A percentile compares a stretch with the other conserved stretches of the same genome.
Conservation (phyloP, 495 filamentous ascomycete genomes). For the Lophiostoma macrostomum region DNA sequence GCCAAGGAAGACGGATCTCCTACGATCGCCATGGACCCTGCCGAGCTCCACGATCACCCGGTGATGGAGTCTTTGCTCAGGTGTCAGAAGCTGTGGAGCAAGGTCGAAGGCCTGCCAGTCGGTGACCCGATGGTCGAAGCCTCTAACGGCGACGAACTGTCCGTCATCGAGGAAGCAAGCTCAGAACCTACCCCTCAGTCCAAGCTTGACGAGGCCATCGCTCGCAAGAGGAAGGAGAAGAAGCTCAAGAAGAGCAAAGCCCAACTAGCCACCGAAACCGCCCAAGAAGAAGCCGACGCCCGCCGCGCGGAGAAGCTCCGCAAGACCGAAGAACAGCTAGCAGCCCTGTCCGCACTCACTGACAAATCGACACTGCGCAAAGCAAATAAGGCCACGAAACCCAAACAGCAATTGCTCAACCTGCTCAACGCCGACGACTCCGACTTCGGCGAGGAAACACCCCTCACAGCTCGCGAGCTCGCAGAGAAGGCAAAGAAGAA, state of each 20-base stretch:
- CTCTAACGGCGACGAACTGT: conserved; percentile 38
- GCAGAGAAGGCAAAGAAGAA: conserved; percentile 82
- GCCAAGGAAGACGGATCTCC: conserved; percentile 49
- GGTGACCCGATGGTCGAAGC: conserved; percentile 37
- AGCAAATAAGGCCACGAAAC: conserved; percentile 35
- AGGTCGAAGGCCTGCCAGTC: conserved; percentile 60
- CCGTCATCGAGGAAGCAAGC: conserved; percentile 42
- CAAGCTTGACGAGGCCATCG: background rate
- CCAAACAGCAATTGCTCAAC: conserved; percentile 34
- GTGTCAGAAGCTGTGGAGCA: conserved; percentile 76
- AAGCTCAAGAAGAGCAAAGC: conserved; percentile 45
- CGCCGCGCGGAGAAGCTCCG: conserved; percentile 54
- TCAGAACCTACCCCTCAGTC: conserved; percentile 1
- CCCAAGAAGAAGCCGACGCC: conserved; percentile 52
- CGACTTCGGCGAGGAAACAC: conserved; percentile 66
- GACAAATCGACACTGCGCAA: conserved; percentile 31
- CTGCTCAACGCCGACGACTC: conserved; percentile 47
- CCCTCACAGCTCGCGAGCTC: conserved; percentile 60
- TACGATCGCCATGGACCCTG: conserved; percentile 56
- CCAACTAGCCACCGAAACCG: conserved; percentile 50
- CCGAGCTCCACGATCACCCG: conserved; percentile 77
- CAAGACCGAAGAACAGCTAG: conserved; percentile 67
- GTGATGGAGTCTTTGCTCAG: conserved; percentile 82
- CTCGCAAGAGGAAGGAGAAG: conserved; percentile 28
- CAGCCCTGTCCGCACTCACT: conserved; percentile 51